Evolutionary conservation across 306 rosid genomes (phyloP), one percentile per base, ranked within the genome.

Genomic region (Begonia masoniana): DNA sequence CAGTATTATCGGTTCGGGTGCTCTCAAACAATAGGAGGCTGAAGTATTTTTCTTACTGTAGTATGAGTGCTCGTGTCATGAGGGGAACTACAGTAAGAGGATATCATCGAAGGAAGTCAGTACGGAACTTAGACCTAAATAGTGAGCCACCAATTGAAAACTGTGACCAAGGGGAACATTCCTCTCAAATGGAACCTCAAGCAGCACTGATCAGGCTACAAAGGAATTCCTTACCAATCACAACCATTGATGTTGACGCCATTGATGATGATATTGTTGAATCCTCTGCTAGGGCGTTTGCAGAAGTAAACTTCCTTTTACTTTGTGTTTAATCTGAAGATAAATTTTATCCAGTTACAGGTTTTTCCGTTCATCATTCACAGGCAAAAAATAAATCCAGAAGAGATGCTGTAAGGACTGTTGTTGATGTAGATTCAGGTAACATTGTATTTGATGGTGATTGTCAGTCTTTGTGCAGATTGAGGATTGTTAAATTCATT

Each of bases 371-470:
- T 7, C 46, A 50, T 48, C 35, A 35, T 52, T 35, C 43, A 23
- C 63, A 91, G 99, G 99, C 94, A 51, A 79, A 70, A 77, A 86
- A 69, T 77, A 83, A 86, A 68, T 71, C 94, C 41, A 77, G 94
- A 78, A 78, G 99, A 64, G 73, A 51, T 57, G 74, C 69, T 26
- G 43, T 61, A 26, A 83, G 84, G 72, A 58, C 56, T 57, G 17
- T 81, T 23, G 84, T 86, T 72, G 99, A 83, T 79, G 78, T 85
- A 54, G 99, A 86, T 31, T 68, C 67, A 71, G 99, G 99, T 91
- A 75, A 74, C 41, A 21, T 47, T 47, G 55, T 59, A 13, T 57
- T 2, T 51, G 61, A 39, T 60, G n/a, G 41, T 56, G 50, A 43
- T 16, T 13, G 13, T 48, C 55, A 24, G 16, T 41, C 15, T 39